phyloP scores from a whole-genome alignment of 108 stramenopile species.

The Schizochytrium sp. region DNA sequence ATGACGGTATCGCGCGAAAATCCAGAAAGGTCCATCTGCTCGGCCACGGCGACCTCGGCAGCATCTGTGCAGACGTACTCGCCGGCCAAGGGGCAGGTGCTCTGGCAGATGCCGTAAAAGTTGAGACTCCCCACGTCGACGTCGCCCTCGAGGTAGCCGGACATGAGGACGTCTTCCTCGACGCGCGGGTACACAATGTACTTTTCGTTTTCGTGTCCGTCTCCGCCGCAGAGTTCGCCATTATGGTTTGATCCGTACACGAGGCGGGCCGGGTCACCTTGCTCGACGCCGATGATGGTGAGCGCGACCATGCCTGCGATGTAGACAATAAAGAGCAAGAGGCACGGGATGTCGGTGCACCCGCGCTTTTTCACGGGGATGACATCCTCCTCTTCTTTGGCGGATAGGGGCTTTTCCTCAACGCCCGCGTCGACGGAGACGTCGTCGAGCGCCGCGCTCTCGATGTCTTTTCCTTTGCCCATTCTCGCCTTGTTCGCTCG shows the following conservation, averaged over 20 bases:
- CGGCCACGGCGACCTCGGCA: not conserved
- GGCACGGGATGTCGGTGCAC: not conserved
- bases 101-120: not conserved
- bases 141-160: not conserved
- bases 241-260: not conserved
- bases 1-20: not conserved
- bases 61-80: not conserved
- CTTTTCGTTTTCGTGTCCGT: not conserved
- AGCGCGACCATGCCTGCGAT: not conserved
- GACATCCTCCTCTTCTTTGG: conserved; percentile 2
- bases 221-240: not conserved
- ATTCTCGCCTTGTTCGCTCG: too few relatives aligned
- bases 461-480: too few relatives aligned
- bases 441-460: not conserved
- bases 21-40: not conserved
- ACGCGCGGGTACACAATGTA: not conserved
- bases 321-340: not conserved
- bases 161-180: not conserved
- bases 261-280: not conserved
- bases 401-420: not conserved
- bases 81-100: not conserved
- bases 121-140: not conserved
- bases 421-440: not conserved
- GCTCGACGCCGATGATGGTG: not conserved
- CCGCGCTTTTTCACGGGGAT: not conserved